Evolutionary conservation across 2,329 filamentous ascomycete species (phyloP).

Genomic region (Mycocentrospora acerina): DNA sequence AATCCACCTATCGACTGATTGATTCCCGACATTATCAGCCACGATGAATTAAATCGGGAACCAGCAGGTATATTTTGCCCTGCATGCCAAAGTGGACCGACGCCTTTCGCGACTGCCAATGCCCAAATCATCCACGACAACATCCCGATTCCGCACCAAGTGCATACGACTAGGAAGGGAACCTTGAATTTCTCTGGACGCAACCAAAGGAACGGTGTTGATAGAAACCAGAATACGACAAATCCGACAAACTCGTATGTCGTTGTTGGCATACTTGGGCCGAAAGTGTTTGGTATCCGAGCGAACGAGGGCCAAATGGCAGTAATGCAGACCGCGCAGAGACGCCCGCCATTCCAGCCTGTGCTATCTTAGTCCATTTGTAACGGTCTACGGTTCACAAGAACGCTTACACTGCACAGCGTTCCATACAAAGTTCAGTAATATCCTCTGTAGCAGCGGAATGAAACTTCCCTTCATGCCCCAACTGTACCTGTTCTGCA

Average conservation of each 20-base stretch:
- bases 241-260: conserved; percentile 41
- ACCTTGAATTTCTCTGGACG: conserved; percentile 53
- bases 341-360: conserved; percentile 41
- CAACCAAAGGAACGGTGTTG: conserved; percentile 51
- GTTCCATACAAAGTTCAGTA: conserved; percentile 56
- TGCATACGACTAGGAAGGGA: conserved; percentile 48
- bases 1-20: conserved; percentile 47
- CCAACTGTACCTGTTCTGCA: conserved; percentile 55
- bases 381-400: neutral
- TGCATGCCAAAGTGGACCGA: conserved; percentile 46
- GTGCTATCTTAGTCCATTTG: conserved; percentile 3
- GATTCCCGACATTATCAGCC: conserved; percentile 50
- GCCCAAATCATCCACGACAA: conserved; percentile 52
- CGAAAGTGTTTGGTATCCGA: conserved; percentile 37
- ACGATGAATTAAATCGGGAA: conserved; percentile 44
- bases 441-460: conserved; percentile 49
- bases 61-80: conserved; percentile 40
- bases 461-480: conserved; percentile 53
- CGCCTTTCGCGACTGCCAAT: conserved; percentile 46
- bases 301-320: conserved; percentile 41
- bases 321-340: conserved; percentile 38
- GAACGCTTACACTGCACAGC: conserved; percentile 48
- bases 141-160: conserved; percentile 51
- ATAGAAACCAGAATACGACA: conserved; percentile 38
- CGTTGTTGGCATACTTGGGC: conserved; percentile 36